phyloP scores from a whole-genome alignment of 352 stramenopile genomes.

The Phytophthora ramorum region DNA sequence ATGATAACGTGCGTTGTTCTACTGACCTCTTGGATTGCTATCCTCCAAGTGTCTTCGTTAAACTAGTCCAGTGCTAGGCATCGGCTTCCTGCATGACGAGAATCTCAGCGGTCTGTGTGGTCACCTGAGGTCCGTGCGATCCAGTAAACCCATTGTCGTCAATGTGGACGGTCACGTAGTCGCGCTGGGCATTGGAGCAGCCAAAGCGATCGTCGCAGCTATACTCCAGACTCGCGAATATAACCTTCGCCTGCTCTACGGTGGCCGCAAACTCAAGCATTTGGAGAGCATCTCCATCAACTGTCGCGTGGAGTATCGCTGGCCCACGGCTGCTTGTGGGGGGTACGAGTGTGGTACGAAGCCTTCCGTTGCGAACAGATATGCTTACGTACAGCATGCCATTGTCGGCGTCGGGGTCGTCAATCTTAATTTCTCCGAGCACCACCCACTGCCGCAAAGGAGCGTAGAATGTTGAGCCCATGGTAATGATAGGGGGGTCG shows the following conservation, averaged over 20 bases:
- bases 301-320: conserved; percentile 12
- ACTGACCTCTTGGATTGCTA: not conserved
- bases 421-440: conserved; percentile 31
- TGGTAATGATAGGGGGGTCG: conserved; percentile 42
- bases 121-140: conserved; percentile 35
- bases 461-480: conserved; percentile 38
- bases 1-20: conserved; percentile 5
- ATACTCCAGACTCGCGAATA: conserved; percentile 55
- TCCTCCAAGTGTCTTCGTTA: not conserved
- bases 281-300: conserved; percentile 2
- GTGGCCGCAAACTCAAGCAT: conserved; percentile 51
- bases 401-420: conserved; percentile 55
- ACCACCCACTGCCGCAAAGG: conserved; percentile 39
- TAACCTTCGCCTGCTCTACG: conserved; percentile 11
- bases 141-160: conserved; percentile 70
- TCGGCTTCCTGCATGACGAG: conserved; percentile 20
- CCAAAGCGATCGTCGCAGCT: conserved; percentile 23
- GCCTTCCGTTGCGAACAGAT: conserved; percentile 35
- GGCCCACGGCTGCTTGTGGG: conserved; percentile 3
- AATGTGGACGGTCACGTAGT: conserved; percentile 55
- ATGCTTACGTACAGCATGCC: conserved; percentile 53
- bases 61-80: not conserved
- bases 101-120: conserved; percentile 29
- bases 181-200: conserved; percentile 35
- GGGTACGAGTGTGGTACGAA: conserved; percentile 34